A percentile compares a stretch with the other conserved stretches of the same genome.
phyloP scores from a whole-genome alignment of 2,329 filamentous ascomycete genomes.

The Davidsoniella australis region DNA sequence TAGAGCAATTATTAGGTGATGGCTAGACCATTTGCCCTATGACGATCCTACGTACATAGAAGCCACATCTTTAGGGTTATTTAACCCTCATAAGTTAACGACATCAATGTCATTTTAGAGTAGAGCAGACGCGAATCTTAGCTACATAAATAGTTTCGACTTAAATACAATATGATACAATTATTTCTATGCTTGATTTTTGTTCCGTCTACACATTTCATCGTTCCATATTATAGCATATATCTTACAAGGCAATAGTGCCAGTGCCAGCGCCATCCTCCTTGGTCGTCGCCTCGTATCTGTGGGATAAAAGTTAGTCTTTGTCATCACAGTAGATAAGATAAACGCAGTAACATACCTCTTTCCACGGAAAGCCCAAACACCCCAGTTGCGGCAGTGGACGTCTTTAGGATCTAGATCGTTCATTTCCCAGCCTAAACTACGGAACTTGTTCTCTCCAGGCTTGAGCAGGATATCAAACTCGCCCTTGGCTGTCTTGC shows the following conservation, averaged over 20 bases:
- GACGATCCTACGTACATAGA: no score
- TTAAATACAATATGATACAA: no score
- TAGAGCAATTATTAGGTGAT: no score
- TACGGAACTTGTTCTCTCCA: constrained; percentile 86
- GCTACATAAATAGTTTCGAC: no score
- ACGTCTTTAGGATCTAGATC: constrained; percentile 88
- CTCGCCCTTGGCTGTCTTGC: constrained; percentile 70
- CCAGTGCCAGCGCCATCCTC: constrained; percentile 17
- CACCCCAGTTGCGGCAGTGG: constrained; percentile 89
- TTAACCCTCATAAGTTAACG: no score
- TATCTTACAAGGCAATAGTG: constrained; percentile 12
- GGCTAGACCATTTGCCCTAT: no score
- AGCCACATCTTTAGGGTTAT: no score
- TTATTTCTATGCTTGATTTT: no score
- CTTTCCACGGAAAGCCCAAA: constrained; percentile 96
- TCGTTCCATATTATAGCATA: background rate
- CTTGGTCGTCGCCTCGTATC: constrained; percentile 47
- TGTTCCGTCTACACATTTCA: no score
- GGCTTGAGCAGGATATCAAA: constrained; percentile 85
- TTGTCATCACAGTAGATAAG: no score
- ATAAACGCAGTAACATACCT: constrained; percentile 38
- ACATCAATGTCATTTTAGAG: no score
- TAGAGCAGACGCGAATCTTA: no score
- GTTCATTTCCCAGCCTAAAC: constrained; percentile 90
- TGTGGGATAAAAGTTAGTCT: constrained; percentile 22